Evolutionary conservation across 495 filamentous ascomycete species (phyloP).

Genomic region (Recurvomyces mirabilis): DNA sequence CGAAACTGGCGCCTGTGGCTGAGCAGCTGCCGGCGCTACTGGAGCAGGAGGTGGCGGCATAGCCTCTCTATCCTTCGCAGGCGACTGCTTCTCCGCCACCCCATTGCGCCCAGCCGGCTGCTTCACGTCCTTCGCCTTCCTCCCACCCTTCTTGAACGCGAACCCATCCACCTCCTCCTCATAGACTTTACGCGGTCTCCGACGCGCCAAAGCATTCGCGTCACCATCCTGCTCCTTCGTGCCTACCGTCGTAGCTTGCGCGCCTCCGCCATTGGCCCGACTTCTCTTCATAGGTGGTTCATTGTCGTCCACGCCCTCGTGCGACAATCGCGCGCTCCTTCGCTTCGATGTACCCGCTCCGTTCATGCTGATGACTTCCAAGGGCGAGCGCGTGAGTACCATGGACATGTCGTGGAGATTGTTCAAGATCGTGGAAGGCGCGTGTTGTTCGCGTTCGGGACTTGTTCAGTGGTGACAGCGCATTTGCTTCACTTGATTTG

Average conservation of each 20-base stretch:
- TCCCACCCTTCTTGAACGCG: conserved; percentile 45
- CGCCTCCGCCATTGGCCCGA: conserved; percentile 7
- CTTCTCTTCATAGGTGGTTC: conserved; percentile 17
- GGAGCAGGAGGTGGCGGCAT: not conserved
- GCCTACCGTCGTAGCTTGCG: conserved; percentile 10
- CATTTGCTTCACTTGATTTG: conserved; percentile 1
- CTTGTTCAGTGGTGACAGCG: not conserved
- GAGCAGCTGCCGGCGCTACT: conserved; percentile 16
- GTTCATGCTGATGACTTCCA: conserved; percentile 29
- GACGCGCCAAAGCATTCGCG: conserved; percentile 3
- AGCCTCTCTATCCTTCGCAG: conserved; percentile 1
- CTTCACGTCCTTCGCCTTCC: conserved; percentile 26
- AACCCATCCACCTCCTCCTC: conserved; percentile 58
- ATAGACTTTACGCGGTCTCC: conserved; percentile 28
- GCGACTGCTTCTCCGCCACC: not conserved
- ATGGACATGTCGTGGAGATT: conserved; percentile 24
- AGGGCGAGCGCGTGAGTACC: conserved; percentile 26
- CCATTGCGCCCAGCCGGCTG: conserved; percentile 14
- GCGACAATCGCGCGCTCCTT: conserved; percentile 26
- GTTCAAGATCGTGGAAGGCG: conserved; percentile 5
- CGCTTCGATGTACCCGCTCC: conserved; percentile 25
- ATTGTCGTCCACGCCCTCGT: conserved; percentile 22
- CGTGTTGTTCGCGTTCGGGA: conserved; percentile 2
- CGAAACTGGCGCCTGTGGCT: conserved; percentile 28
- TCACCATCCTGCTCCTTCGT: conserved; percentile 19